Evolutionary conservation across 2,329 filamentous ascomycete genomes (phyloP).

Genomic region (Fusarium pseudograminearum): DNA sequence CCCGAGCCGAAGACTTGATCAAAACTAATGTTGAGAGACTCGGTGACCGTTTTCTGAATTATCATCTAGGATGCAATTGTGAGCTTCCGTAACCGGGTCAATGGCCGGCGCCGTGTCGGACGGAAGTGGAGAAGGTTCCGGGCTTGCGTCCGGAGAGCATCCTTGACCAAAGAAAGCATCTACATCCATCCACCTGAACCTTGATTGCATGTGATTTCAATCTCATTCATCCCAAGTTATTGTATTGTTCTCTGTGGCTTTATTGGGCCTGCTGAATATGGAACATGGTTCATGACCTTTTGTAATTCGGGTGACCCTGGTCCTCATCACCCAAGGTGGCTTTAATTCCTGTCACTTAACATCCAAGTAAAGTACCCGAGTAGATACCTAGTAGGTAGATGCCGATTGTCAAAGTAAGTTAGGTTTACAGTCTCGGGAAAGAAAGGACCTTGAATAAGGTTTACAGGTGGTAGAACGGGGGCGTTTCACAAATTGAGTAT

Average conservation of each 20-base stretch:
- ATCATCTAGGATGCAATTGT: constrained; percentile 2
- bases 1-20: constrained; percentile 26
- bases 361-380: too few species aligned
- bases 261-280: background rate
- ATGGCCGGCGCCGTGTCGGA: constrained; percentile 31
- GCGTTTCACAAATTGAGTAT: background rate
- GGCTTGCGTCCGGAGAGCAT: background rate
- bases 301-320: background rate
- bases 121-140: constrained; percentile 23
- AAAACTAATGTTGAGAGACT: background rate
- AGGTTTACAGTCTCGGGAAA: background rate
- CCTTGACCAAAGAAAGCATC: background rate
- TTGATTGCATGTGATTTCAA: background rate
- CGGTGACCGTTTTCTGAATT: constrained; percentile 23
- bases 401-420: background rate
- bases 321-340: background rate
- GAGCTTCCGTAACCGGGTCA: constrained; percentile 37
- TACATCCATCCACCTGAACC: background rate
- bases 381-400: background rate
- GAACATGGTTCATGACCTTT: background rate
- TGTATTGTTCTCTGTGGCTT: background rate
- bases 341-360: background rate
- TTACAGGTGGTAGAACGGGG: background rate
- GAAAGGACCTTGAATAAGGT: background rate
- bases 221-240: background rate